These are phyloP conservation scores for Halophytophthora batemanensis DNA, from an alignment of 352 stramenopile genomes.

Conservation along the genomic window DNA sequence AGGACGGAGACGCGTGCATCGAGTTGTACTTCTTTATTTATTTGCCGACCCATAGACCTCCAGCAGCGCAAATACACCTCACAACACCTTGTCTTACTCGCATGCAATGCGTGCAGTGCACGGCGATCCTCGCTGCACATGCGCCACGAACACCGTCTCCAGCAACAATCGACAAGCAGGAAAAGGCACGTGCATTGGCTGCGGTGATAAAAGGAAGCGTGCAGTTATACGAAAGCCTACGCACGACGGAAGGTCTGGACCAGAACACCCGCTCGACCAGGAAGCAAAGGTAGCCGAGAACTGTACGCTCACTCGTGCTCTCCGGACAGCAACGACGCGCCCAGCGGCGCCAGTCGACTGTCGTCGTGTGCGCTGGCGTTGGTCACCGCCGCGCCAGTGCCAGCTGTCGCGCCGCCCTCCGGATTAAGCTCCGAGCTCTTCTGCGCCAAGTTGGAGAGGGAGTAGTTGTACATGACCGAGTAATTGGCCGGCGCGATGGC, in stretches of 20 bases:
- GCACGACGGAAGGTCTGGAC: no score
- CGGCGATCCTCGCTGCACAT: no score
- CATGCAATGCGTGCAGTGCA: no score
- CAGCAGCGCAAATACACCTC: no score
- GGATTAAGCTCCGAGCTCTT: constrained; percentile 47
- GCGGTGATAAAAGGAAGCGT: background rate
- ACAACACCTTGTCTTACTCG: no score
- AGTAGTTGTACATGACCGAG: constrained; percentile 78
- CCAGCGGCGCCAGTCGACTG: constrained; percentile 38
- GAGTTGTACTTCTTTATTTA: background rate
- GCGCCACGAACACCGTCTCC: background rate
- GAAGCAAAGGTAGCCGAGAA: constrained; percentile 8
- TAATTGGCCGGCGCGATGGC: constrained; percentile 75
- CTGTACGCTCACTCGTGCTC: constrained; percentile 46
- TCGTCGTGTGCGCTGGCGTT: constrained; percentile 34
- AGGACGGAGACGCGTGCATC: background rate
- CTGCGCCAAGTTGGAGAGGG: constrained; percentile 45
- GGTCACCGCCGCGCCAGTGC: constrained; percentile 10
- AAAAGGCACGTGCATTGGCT: constrained; percentile 1
- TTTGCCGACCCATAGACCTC: constrained; percentile 8
- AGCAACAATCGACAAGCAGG: no score
- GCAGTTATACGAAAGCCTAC: background rate
- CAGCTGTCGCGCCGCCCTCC: constrained; percentile 13
- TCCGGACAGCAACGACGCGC: constrained; percentile 41
- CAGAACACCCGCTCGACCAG: no score